Conservation (phyloP, 148 eudicot genomes). For the Fagopyrum homotropicum region DNA sequence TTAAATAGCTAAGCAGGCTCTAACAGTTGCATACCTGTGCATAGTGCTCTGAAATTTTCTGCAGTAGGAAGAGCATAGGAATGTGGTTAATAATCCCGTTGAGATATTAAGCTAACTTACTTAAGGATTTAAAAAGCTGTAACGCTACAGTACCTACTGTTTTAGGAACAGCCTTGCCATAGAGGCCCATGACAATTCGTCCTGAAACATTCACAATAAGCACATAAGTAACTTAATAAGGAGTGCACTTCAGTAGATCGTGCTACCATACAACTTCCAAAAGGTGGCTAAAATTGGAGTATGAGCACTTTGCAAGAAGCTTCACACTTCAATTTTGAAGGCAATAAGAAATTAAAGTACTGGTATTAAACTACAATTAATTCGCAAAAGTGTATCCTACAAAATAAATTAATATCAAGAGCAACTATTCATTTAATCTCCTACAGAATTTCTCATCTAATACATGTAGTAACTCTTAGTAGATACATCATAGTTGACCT, state of each 20-base stretch:
- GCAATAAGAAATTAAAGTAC: not conserved
- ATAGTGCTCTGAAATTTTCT: conserved; percentile 94
- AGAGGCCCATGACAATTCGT: conserved; percentile 86
- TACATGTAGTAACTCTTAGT: not conserved
- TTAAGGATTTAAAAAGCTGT: not conserved
- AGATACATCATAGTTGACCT: not conserved
- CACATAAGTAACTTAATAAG: not conserved
- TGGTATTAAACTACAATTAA: not conserved
- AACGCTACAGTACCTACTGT: conserved; percentile 56
- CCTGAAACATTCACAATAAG: conserved; percentile 39
- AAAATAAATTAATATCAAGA: not conserved
- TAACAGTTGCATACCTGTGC: conserved; percentile 61
- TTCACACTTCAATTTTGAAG: not conserved
- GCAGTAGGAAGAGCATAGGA: conserved; percentile 16
- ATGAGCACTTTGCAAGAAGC: not conserved
- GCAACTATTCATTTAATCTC: not conserved
- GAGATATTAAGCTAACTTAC: not conserved
- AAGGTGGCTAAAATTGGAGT: not conserved
- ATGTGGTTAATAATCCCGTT: conserved; percentile 6
- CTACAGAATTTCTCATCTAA: not conserved
- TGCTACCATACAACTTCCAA: not conserved
- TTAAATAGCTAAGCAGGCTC: not conserved
- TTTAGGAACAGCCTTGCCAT: conserved; percentile 95
- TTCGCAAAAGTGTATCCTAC: not conserved
- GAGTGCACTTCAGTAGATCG: not conserved